These are phyloP conservation scores for Wickerhamiella spandovensis DNA, from an alignment of 805 yeast genomes.

Conservation along the genomic window DNA sequence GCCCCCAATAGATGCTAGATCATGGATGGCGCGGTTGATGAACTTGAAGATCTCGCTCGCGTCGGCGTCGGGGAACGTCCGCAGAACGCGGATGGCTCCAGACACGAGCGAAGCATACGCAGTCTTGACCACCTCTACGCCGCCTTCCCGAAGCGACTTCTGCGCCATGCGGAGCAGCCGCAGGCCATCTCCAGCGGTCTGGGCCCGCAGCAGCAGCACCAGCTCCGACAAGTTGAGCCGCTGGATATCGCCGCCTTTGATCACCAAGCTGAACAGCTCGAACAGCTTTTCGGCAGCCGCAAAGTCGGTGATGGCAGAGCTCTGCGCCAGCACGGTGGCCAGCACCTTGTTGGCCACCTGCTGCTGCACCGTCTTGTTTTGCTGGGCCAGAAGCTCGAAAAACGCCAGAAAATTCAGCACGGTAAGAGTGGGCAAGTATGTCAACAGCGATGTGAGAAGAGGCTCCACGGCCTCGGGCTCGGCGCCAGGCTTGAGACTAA, in stretches of 20 bases:
- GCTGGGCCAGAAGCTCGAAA: conserved; percentile 40
- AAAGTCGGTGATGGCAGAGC: conserved; percentile 26
- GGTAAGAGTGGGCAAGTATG: conserved; percentile 20
- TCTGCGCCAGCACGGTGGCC: conserved; percentile 36
- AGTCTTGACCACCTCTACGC: conserved; percentile 36
- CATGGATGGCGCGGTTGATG: conserved; percentile 54
- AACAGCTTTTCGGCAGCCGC: conserved; percentile 49
- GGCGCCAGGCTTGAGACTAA: neutral
- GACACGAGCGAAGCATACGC: conserved; percentile 69
- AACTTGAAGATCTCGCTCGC: conserved; percentile 45
- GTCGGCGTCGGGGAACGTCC: neutral
- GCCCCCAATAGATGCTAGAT: conserved; percentile 28
- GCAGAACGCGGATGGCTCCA: conserved; percentile 37
- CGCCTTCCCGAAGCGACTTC: conserved; percentile 41
- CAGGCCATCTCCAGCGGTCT: conserved; percentile 34
- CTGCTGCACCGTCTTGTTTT: conserved; percentile 39
- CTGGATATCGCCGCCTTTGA: conserved; percentile 28
- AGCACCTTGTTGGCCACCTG: conserved; percentile 49
- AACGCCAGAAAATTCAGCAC: conserved; percentile 34
- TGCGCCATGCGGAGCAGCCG: conserved; percentile 34
- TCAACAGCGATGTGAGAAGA: conserved; percentile 25
- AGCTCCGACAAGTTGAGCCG: conserved; percentile 42
- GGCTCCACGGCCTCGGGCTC: conserved; percentile 12
- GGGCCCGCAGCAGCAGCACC: conserved; percentile 46
- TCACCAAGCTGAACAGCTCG: conserved; percentile 42